Evolutionary conservation across 768 basidiomycete genomes (phyloP), one percentile per base, ranked within the genome.

Genomic region (Hygrophorus russula): DNA sequence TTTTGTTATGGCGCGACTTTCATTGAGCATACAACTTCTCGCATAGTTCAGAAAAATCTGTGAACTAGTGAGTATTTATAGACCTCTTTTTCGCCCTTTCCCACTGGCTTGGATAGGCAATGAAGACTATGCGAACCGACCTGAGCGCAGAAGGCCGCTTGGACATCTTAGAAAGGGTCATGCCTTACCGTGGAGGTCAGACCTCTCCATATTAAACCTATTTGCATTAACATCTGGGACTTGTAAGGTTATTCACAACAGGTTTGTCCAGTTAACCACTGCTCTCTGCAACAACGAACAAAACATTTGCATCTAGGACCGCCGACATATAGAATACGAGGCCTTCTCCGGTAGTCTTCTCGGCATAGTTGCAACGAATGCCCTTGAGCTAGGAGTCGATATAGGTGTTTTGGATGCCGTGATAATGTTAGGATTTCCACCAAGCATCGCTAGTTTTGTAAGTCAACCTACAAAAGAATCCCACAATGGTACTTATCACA

Each of bases 361-460:
- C 0, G 90, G 91, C 10, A 82, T 93, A 36, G 71, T 94, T 28
- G 85, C 89, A 0, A 94, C 90, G 0, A 93, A 90, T 52, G 90
- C 90, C 0, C 70, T 93, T 10, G 91, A 94, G 59, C 74, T 93
- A 5, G 89, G 89, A 11, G 82, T 91, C n/a, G 88, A 92, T 52
- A 91, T 92, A 29, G 89, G 87, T 12, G 75, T 72, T n/a, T 59
- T 92, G 41, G 91, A 93, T 54, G 86, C 83, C 5, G 90, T 93
- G 33, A 76, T 94, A 44, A 86, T 90, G 74, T 73, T 91, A 20
- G 87, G 87, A 1, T 90, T 93, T 56, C 90, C 90, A 0, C 68
- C 74, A 42, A 76, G 73, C 33, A 62, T 92, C 29, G 82, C 90
- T 0, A 91, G 86, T 51, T 83, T 90, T 46, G 88, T 90, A 46